These are phyloP conservation scores for Coemansia nantahalensis DNA, from an alignment of 192 early-diverging fungal species.

Conservation along the genomic window DNA sequence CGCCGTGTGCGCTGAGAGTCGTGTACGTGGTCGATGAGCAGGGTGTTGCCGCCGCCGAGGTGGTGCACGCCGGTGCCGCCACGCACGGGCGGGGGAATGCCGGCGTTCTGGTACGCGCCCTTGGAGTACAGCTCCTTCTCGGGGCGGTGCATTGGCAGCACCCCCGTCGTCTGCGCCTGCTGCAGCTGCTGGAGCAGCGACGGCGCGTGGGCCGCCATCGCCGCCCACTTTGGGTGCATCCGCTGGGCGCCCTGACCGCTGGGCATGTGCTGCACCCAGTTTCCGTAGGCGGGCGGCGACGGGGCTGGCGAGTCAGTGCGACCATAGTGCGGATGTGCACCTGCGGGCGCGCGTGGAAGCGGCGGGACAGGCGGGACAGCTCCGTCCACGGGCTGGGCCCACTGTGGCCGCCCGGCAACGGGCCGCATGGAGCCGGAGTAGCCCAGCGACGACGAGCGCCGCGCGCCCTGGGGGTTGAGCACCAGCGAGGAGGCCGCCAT, in stretches of 20 bases:
- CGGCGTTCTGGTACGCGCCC: conserved; percentile 42
- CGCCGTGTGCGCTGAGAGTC: conserved; percentile 36
- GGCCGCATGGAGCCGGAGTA: conserved; percentile 1
- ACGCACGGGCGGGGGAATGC: conserved; percentile 8
- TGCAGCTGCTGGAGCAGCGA: conserved; percentile 49
- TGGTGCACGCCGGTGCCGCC: conserved; percentile 27
- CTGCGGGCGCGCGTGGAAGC: conserved; percentile 14
- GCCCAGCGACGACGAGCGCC: conserved; percentile 26
- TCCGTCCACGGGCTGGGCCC: neutral
- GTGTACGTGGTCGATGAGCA: conserved; percentile 46
- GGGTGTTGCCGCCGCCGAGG: conserved; percentile 39
- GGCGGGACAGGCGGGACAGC: conserved; percentile 37
- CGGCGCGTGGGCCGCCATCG: conserved; percentile 31
- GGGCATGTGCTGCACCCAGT: conserved; percentile 1
- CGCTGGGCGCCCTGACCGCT: neutral
- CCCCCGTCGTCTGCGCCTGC: conserved; percentile 22
- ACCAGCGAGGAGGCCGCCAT: conserved; percentile 18
- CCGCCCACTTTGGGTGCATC: conserved; percentile 22
- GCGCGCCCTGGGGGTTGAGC: conserved; percentile 3
- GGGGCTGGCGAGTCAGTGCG: neutral
- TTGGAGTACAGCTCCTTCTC: conserved; percentile 36
- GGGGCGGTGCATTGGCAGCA: conserved; percentile 18
- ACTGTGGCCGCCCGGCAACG: neutral
- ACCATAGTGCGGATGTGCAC: neutral
- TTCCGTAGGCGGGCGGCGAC: conserved; percentile 1